phyloP scores from a whole-genome alignment of 2,329 filamentous ascomycete genomes.

The Rasamsonia emersonii region DNA sequence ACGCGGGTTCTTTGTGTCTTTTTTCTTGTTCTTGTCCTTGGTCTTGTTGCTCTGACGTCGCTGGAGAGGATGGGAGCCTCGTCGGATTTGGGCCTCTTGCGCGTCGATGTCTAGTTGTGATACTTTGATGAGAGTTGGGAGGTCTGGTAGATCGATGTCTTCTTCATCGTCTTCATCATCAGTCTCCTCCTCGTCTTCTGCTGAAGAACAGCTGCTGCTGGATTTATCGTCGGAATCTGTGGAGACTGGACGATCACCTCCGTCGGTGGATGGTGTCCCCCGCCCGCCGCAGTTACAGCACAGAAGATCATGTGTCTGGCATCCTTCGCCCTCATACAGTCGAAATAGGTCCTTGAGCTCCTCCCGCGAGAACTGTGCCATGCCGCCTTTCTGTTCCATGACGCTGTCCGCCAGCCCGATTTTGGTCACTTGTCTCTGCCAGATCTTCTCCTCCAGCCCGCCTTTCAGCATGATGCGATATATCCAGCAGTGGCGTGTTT shows the following conservation, averaged over 20 bases:
- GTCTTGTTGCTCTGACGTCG: constrained; percentile 1
- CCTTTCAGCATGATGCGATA: constrained; percentile 62
- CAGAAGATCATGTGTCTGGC: constrained; percentile 61
- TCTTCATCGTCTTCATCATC: constrained; percentile 10
- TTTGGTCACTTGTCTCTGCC: constrained; percentile 64
- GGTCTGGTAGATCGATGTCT: constrained; percentile 19
- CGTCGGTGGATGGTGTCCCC: constrained; percentile 25
- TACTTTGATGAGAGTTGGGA: constrained; percentile 29
- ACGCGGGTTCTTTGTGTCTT: constrained; percentile 1
- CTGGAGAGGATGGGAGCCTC: constrained; percentile 10
- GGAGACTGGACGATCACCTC: no score
- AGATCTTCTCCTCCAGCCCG: constrained; percentile 66
- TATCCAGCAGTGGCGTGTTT: constrained; percentile 59
- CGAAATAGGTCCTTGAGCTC: constrained; percentile 61
- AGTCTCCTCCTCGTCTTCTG: constrained; percentile 15
- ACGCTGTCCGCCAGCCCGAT: constrained; percentile 62
- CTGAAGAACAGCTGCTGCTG: constrained; percentile 8
- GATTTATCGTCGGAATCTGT: constrained; percentile 7
- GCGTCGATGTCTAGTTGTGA: constrained; percentile 30
- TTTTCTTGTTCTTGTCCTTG: constrained; percentile 4
- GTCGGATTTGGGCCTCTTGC: constrained; percentile 23
- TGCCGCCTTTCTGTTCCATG: constrained; percentile 55
- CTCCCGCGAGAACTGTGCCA: constrained; percentile 55
- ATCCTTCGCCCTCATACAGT: constrained; percentile 51
- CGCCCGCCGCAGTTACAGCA: constrained; percentile 54